phyloP scores from a whole-genome alignment of 164 flowering plant species.

The Nelumbo lutea region DNA sequence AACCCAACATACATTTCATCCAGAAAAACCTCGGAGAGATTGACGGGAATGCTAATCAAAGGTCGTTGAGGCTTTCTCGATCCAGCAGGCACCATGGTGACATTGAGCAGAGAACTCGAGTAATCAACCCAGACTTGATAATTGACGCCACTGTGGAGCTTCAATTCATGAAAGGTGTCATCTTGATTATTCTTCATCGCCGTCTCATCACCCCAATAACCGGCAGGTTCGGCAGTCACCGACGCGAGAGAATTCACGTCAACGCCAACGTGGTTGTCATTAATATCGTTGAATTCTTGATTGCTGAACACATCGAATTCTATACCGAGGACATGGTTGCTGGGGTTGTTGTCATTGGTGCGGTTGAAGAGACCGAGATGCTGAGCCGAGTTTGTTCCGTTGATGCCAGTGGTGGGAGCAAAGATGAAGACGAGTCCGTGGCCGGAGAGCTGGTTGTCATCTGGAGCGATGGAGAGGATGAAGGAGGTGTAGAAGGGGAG shows the following conservation, averaged over 20 bases:
- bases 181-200: background rate
- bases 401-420: conserved; percentile 18
- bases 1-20: conserved; percentile 48
- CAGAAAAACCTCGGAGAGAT: conserved; percentile 31
- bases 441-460: conserved; percentile 16
- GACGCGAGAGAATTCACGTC: conserved; percentile 32
- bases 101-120: conserved; percentile 14
- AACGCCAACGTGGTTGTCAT: conserved; percentile 37
- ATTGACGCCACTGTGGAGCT: conserved; percentile 29
- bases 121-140: conserved; percentile 48
- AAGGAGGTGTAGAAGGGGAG: conserved; percentile 36
- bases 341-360: conserved; percentile 23
- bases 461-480: conserved; percentile 33
- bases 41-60: conserved; percentile 13
- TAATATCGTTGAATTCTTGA: conserved; percentile 29
- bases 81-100: conserved; percentile 38
- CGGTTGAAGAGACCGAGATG: conserved; percentile 31
- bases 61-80: conserved; percentile 23
- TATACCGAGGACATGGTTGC: conserved; percentile 32
- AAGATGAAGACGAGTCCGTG: conserved; percentile 36
- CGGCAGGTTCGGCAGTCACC: conserved; percentile 17
- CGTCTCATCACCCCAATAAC: conserved; percentile 18
- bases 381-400: conserved; percentile 21
- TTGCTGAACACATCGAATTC: conserved; percentile 36
- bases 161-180: conserved; percentile 12